These are phyloP conservation scores for Adansonia madagascariensis DNA, from an alignment of 441 rosid genomes.

Conservation along the genomic window DNA sequence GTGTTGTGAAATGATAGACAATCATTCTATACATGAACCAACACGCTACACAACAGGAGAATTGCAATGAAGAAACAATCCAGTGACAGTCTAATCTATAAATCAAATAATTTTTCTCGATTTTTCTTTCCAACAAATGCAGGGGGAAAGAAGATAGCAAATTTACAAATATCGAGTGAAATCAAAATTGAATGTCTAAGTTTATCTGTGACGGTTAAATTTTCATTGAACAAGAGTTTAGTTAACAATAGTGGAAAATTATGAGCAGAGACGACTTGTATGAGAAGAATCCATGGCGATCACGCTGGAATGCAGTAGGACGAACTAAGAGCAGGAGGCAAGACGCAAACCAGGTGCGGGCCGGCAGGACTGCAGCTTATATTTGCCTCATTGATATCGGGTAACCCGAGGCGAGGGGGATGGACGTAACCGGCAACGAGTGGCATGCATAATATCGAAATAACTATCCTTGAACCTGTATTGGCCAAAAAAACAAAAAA, in stretches of 20 bases:
- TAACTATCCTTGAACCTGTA: slow-evolving; percentile 84
- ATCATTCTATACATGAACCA: slow-evolving; percentile 18
- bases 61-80: not conserved
- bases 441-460: slow-evolving; percentile 82
- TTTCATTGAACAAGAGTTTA: slow-evolving; percentile 18
- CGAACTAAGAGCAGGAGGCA: slow-evolving; percentile 90
- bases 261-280: not conserved
- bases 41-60: not conserved
- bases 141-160: not conserved
- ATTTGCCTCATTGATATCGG: slow-evolving; percentile 63
- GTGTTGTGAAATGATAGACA: not conserved
- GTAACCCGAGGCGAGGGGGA: slow-evolving; percentile 83
- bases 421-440: slow-evolving; percentile 89
- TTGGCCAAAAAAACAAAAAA: not conserved
- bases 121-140: not conserved
- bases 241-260: not conserved
- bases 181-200: slow-evolving; percentile 25
- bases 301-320: slow-evolving; percentile 77
- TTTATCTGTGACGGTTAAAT: slow-evolving; percentile 5
- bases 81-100: not conserved
- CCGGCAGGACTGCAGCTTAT: slow-evolving; percentile 89
- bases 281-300: slow-evolving; percentile 7
- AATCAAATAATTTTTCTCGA: not conserved
- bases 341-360: slow-evolving; percentile 87
- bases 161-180: slow-evolving; percentile 31